Percentiles rank a stretch among this genome's conserved stretches.
These are phyloP conservation scores for Cyberlindnera japonica DNA, from an alignment of 805 yeast genomes.

Conservation along the genomic window DNA sequence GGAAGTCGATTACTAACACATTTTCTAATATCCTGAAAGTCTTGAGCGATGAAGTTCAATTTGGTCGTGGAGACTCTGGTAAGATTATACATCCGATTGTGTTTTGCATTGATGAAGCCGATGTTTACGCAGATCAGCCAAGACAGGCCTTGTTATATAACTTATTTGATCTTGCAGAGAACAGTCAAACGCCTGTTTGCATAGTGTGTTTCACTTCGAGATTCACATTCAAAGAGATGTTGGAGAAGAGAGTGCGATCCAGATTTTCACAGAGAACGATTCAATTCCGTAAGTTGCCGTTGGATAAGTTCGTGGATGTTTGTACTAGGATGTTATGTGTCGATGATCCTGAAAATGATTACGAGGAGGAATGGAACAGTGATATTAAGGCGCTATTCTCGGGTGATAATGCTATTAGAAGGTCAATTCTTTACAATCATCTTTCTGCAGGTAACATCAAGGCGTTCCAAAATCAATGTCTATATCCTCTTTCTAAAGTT, in stretches of 20 bases:
- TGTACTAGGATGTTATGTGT: constrained; percentile 39
- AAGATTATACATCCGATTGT: constrained; percentile 48
- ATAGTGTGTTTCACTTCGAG: constrained; percentile 78
- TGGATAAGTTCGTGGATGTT: constrained; percentile 46
- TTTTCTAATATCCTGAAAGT: constrained; percentile 54
- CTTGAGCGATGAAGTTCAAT: constrained; percentile 37
- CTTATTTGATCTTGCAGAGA: constrained; percentile 81
- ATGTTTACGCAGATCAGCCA: constrained; percentile 62
- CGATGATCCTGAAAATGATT: constrained; percentile 27
- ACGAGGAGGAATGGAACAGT: constrained; percentile 42
- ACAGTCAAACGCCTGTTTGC: constrained; percentile 64
- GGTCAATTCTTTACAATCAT: constrained; percentile 42
- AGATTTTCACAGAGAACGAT: constrained; percentile 81
- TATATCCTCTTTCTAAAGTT: constrained; percentile 40
- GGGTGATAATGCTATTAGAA: constrained; percentile 32
- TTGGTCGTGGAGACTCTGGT: constrained; percentile 6
- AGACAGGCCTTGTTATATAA: constrained; percentile 86
- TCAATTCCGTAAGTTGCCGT: constrained; percentile 45
- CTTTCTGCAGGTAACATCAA: constrained; percentile 57
- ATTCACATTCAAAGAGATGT: constrained; percentile 68
- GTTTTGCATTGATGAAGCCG: constrained; percentile 83
- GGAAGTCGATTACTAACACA: constrained; percentile 54
- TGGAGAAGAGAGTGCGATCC: constrained; percentile 89
- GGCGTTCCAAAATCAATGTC: constrained; percentile 42
- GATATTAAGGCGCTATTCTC: constrained; percentile 30